phyloP scores from a whole-genome alignment of 306 rosid species.

The Morella rubra region DNA sequence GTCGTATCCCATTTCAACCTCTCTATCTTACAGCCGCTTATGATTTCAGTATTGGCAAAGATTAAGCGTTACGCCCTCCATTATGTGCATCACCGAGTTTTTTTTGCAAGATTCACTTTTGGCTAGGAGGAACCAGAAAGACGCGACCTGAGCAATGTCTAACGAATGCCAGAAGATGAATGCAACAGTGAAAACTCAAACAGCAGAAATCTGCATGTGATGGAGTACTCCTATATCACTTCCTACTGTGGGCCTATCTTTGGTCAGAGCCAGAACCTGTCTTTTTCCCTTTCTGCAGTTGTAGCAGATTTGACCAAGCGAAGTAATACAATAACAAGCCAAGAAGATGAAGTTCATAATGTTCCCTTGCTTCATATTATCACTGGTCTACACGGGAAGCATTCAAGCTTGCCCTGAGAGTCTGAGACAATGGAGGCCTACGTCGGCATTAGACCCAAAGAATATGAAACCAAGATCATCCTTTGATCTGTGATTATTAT shows the following conservation, averaged over 20 bases:
- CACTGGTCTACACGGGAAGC: background rate
- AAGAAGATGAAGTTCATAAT: background rate
- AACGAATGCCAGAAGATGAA: conserved; percentile 38
- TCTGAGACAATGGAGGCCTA: background rate
- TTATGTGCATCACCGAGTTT: background rate
- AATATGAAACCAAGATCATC: background rate
- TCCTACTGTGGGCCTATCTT: background rate
- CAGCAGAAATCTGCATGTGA: conserved; percentile 10
- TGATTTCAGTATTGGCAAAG: background rate
- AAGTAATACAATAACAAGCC: background rate
- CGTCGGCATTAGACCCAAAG: background rate
- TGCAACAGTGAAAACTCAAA: conserved; percentile 37
- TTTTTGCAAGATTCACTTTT: conserved; percentile 25
- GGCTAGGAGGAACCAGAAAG: conserved; percentile 26
- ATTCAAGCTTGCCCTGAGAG: background rate
- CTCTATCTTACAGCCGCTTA: too few species aligned
- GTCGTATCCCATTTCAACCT: too few species aligned
- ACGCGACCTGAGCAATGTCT: conserved; percentile 22
- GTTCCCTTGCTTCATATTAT: background rate
- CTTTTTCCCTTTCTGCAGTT: background rate
- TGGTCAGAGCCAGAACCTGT: background rate
- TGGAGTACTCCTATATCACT: background rate
- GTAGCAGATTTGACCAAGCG: background rate
- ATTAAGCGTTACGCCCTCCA: background rate
- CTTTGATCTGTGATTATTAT: background rate